These are phyloP conservation scores for Panus rudis DNA, from an alignment of 768 basidiomycete species.

Conservation along the genomic window DNA sequence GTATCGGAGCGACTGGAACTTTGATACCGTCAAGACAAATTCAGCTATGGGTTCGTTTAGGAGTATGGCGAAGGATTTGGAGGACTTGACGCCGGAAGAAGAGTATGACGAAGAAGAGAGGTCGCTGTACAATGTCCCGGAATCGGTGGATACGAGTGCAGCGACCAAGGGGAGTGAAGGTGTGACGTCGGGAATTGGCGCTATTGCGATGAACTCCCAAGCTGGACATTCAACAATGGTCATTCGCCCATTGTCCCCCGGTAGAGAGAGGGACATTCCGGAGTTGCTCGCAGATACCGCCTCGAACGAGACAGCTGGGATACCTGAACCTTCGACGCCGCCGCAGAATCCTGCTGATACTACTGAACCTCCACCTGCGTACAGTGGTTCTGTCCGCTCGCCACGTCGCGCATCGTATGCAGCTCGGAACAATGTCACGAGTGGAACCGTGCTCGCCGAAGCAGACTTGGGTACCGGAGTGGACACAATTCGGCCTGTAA, in stretches of 20 bases:
- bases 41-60: constrained; percentile 74
- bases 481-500: constrained; percentile 89
- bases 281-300: constrained; percentile 30
- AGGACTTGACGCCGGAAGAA: constrained; percentile 46
- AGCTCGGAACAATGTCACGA: constrained; percentile 54
- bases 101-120: constrained; percentile 39
- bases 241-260: constrained; percentile 41
- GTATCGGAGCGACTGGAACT: constrained; percentile 91
- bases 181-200: constrained; percentile 11
- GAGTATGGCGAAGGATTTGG: constrained; percentile 63
- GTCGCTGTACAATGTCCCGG: constrained; percentile 23
- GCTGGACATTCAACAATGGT: constrained; percentile 62
- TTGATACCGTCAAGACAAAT: constrained; percentile 74
- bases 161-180: constrained; percentile 57
- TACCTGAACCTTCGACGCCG: constrained; percentile 32
- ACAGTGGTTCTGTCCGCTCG: constrained; percentile 58
- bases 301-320: constrained; percentile 38
- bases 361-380: constrained; percentile 67
- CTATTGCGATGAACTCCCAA: constrained; percentile 43
- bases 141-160: constrained; percentile 52
- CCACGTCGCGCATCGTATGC: constrained; percentile 73
- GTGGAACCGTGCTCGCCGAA: constrained; percentile 71
- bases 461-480: constrained; percentile 84
- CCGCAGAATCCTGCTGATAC: constrained; percentile 27
- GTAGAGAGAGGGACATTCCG: constrained; percentile 36